Conservation (phyloP, 768 basidiomycete genomes). For the Dentipellis sp. region DNA sequence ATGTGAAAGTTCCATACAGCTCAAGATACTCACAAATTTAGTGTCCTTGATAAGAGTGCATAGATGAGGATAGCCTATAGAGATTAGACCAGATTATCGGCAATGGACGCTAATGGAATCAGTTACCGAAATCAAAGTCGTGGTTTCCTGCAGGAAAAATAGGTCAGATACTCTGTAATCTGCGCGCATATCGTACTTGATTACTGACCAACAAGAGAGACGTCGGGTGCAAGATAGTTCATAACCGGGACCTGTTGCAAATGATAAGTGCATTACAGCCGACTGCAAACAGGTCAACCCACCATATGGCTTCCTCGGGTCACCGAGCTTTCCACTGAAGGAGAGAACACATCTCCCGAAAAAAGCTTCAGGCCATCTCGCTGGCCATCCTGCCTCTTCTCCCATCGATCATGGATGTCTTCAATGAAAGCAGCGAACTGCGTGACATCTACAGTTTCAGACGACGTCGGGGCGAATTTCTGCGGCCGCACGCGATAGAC, state of each 20-base stretch:
- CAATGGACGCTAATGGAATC: neutral
- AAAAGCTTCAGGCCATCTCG: conserved; percentile 75
- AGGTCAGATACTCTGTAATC: neutral
- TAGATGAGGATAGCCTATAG: conserved; percentile 51
- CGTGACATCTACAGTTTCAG: conserved; percentile 73
- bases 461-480: conserved; percentile 42
- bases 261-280: neutral
- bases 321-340: conserved; percentile 78
- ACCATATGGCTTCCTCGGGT: conserved; percentile 92
- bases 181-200: neutral
- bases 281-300: conserved; percentile 9
- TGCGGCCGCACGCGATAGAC: conserved; percentile 77
- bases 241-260: conserved; percentile 66
- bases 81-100: neutral
- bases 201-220: conserved; percentile 64
- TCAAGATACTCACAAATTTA: conserved; percentile 46
- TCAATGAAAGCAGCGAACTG: conserved; percentile 75
- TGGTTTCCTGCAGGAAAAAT: conserved; percentile 58
- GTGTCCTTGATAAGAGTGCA: conserved; percentile 62
- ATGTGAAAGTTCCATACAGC: no score
- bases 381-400: conserved; percentile 33
- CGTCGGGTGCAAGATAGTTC: conserved; percentile 73
- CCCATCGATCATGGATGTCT: conserved; percentile 52
- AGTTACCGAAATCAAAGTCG: conserved; percentile 80
- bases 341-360: conserved; percentile 85